These are phyloP conservation scores for Puccinia polysora DNA, from an alignment of 1,284 basidiomycete genomes.

Conservation along the genomic window DNA sequence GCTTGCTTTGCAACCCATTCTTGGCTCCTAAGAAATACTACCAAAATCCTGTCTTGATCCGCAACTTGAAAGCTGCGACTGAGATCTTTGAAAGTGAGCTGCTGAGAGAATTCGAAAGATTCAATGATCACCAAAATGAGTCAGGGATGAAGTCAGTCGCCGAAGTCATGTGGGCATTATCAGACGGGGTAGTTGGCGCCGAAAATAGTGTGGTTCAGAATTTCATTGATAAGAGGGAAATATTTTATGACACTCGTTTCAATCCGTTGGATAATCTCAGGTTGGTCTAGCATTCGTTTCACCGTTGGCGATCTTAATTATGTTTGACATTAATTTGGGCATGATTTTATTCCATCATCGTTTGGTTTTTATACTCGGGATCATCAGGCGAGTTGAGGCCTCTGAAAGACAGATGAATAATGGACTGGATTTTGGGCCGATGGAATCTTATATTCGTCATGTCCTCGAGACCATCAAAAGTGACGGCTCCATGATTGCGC, in stretches of 20 bases:
- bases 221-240: constrained; percentile 87
- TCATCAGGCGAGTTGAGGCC: constrained; percentile 45
- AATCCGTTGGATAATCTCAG: constrained; percentile 76
- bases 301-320: neutral
- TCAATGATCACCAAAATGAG: constrained; percentile 69
- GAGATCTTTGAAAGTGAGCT: constrained; percentile 81
- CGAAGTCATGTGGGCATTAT: constrained; percentile 73
- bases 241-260: constrained; percentile 85
- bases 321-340: constrained; percentile 49
- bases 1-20: constrained; percentile 56
- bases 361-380: too few relatives aligned
- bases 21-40: constrained; percentile 59
- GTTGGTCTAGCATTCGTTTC: constrained; percentile 57
- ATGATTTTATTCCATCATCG: constrained; percentile 36
- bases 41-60: constrained; percentile 61
- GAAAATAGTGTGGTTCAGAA: constrained; percentile 54
- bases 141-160: constrained; percentile 71
- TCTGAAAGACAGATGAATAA: constrained; percentile 53
- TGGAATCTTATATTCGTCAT: constrained; percentile 80
- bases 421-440: constrained; percentile 75
- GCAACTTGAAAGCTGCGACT: constrained; percentile 69
- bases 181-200: constrained; percentile 53
- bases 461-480: constrained; percentile 65
- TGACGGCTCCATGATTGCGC: constrained; percentile 72
- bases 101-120: constrained; percentile 74